phyloP scores from a whole-genome alignment of 208 protist genomes.

The Trypanosomatidae sp. region DNA sequence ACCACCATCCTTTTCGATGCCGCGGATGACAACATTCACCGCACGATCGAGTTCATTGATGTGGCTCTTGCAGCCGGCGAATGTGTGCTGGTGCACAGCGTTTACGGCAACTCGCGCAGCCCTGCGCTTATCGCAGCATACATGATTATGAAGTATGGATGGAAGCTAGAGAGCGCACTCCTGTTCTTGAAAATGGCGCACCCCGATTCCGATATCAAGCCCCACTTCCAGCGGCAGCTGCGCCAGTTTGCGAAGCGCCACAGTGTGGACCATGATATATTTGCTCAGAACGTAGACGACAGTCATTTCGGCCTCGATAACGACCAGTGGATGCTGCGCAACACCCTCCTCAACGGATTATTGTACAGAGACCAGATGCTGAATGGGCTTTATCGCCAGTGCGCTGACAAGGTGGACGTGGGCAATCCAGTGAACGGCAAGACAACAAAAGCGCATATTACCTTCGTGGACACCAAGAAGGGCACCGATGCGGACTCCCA shows the following conservation, averaged over 20 bases:
- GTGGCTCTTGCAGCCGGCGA: slow-evolving; percentile 77
- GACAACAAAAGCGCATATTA: slow-evolving; percentile 38
- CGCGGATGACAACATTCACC: slow-evolving; percentile 79
- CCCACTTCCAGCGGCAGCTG: slow-evolving; percentile 91
- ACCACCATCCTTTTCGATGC: slow-evolving; percentile 86
- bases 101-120: slow-evolving; percentile 78
- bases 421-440: slow-evolving; percentile 33
- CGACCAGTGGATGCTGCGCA: slow-evolving; percentile 93
- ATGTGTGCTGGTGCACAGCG: slow-evolving; percentile 90
- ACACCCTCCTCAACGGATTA: slow-evolving; percentile 88
- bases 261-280: slow-evolving; percentile 79
- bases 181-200: slow-evolving; percentile 88
- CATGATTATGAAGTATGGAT: slow-evolving; percentile 92
- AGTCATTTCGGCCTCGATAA: slow-evolving; percentile 85
- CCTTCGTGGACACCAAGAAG: slow-evolving; percentile 79
- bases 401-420: slow-evolving; percentile 61
- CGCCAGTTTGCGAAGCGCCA: slow-evolving; percentile 85
- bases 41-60: slow-evolving; percentile 82
- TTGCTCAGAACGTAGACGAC: slow-evolving; percentile 81
- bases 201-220: slow-evolving; percentile 87
- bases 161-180: slow-evolving; percentile 87
- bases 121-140: slow-evolving; percentile 87
- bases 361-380: slow-evolving; percentile 62
- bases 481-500: slow-evolving; percentile 50
- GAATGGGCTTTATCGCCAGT: slow-evolving; percentile 72